phyloP scores from a whole-genome alignment of 2,329 filamentous ascomycete species.

The Botrytis hyacinthi region DNA sequence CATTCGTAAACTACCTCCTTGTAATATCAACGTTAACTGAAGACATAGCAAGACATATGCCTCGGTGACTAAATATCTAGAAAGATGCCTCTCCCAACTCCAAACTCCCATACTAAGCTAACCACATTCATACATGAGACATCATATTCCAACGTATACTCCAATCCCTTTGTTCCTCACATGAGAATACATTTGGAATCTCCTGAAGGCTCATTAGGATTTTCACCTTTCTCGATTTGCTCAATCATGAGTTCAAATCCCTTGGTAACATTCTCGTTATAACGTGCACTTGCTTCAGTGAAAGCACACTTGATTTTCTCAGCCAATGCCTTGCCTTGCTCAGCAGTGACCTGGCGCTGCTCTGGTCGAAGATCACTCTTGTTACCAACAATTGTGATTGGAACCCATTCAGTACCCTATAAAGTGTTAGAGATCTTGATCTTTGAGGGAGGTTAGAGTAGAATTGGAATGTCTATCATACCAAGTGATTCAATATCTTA shows the following conservation, averaged over 20 bases:
- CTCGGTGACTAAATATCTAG: constrained; percentile 12
- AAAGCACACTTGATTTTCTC: constrained; percentile 89
- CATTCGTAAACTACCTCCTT: background rate
- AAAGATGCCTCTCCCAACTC: constrained; percentile 20
- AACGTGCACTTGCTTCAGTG: constrained; percentile 91
- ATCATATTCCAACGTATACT: constrained; percentile 14
- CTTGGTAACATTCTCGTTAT: constrained; percentile 89
- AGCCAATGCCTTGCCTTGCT: constrained; percentile 80
- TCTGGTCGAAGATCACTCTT: constrained; percentile 92
- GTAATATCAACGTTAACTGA: constrained; percentile 1
- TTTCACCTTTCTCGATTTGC: constrained; percentile 92
- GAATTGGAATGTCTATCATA: constrained; percentile 46
- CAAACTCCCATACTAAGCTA: constrained; percentile 17
- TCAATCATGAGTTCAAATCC: constrained; percentile 93
- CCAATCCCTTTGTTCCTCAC: constrained; percentile 48
- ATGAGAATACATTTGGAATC: constrained; percentile 82
- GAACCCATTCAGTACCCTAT: constrained; percentile 87
- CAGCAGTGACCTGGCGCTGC: constrained; percentile 83
- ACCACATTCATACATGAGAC: constrained; percentile 13
- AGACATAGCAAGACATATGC: constrained; percentile 5
- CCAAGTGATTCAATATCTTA: constrained; percentile 95
- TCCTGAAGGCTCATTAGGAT: constrained; percentile 78
- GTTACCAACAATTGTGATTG: constrained; percentile 93
- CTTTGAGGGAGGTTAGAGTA: constrained; percentile 14
- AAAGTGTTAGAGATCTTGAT: background rate